Evolutionary conservation across 2,329 filamentous ascomycete species (phyloP), one percentile per base, ranked within the genome.

Genomic region (Penicillium brevicompactum): DNA sequence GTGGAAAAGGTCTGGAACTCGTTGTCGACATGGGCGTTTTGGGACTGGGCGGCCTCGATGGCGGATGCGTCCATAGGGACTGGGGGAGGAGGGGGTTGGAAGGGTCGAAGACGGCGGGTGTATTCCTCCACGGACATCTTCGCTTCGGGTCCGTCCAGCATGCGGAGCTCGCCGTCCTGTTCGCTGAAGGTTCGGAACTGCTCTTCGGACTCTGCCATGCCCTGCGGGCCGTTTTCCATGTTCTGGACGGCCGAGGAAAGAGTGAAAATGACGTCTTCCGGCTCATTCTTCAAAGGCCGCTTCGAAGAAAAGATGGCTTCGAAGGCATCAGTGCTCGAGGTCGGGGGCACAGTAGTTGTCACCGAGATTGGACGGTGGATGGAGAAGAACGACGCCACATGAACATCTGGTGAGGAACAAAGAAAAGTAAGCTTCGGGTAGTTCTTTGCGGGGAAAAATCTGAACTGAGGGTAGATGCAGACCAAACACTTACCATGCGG

Each of bases 311-410:
- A 97, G 69, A 99, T 92, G 68, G 88, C 83, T 59, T 90, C 87
- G 74, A 97, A 97, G 47, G 87, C 83, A 70, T 90, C 88, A 59
- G 88, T 81, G 49, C 84, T 86, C 44, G 92, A 83, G 18, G 83
- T 80, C 65, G 84, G 86, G 53, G 89, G 94, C 69, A 96, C 87
- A 63, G 88, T 87, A 66, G 88, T 87, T 47, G 88, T 92, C 62
- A 97, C 86, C 52, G 91, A 96, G 69, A 99, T 93, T 44, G 94
- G 94, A 58, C 94, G 87, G 77, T 99, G 91, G 63, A 96, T 88
- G 60, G 92, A 95, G 80, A 97, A 97, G 82, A 99, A 97, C 57
- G 89, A 89, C 7, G 93, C 94, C 44, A 96, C 81, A 60, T 89
- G 88, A 58, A 97, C 83, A 69, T 95, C 94, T 97, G 63, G 11